Base-by-base conservation (phyloP, 331 rosid genomes). In the Erythrophleum ivorense region DNA sequence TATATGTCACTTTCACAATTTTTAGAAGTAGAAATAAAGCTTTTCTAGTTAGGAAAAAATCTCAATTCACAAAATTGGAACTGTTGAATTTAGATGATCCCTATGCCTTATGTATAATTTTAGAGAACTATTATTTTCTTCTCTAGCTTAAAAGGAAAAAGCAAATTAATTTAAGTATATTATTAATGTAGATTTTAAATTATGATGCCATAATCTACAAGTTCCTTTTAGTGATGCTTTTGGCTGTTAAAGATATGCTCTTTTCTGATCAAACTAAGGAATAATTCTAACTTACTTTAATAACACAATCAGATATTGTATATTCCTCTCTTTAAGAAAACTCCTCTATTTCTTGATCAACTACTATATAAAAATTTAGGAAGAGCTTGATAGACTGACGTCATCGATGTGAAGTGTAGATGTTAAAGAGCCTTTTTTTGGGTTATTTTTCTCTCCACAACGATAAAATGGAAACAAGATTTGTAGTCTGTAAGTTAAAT, bases 231-330 rank as follows among this genome's bases (percentile, higher is more conserved):
- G 29, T 3, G 33, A 16, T 41, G 52, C 73, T 67, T 14, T 75
- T 70, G 53, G 63, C 49, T 50, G 54, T 73, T 8, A 48, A 79
- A 88, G 77, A 88, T 88, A 46, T 90, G 87, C 88, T 69, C 90
- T 88, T 88, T 90, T 15, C 93, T 84, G 80, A 76, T 18, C 70
- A 73, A 38, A 82, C 75, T 80, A 78, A 77, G 80, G 81, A 82
- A 86, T 71, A 80, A 14, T 29, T 76, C 38, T 83, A 83, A 65
- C 81, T 75, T 78, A 83, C 78, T 71, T 78, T 48, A 16, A 9
- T 33, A 45, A 78, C 67, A 69, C 63, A 75, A 73, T 76, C 77
- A 18, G 86, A 81, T 80, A 60, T 81, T 63, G 21, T 57, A 2
- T 87, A 77, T 89, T 85, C 87, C 78, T 38, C 34, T 73, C 81